These are phyloP conservation scores for Penicillium sp. DNA, from an alignment of 2,329 filamentous ascomycete species.

Conservation along the genomic window DNA sequence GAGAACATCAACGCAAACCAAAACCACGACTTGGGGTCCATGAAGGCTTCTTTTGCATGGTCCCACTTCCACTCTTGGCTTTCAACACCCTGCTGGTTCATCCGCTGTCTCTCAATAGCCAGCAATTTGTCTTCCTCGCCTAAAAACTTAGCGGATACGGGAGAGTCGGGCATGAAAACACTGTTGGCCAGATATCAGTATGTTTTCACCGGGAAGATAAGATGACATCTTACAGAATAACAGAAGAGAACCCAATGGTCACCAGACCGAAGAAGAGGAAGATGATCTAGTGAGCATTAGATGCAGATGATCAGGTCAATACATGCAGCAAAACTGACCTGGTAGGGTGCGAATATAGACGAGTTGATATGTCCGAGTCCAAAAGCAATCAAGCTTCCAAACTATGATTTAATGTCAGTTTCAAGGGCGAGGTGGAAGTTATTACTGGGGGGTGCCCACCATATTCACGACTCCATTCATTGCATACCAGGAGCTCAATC, in stretches of 20 bases:
- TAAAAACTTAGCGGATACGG: constrained; percentile 61
- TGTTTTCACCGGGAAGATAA: not conserved
- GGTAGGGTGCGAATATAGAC: constrained; percentile 51
- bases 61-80: constrained; percentile 54
- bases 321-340: constrained; percentile 37
- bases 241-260: constrained; percentile 53
- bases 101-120: constrained; percentile 57
- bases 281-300: constrained; percentile 29
- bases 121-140: constrained; percentile 58
- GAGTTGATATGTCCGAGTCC: constrained; percentile 54
- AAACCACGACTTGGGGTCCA: constrained; percentile 63
- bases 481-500: constrained; percentile 55
- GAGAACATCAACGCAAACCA: constrained; percentile 58
- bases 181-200: constrained; percentile 1
- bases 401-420: constrained; percentile 17
- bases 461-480: constrained; percentile 60
- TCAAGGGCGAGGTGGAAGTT: not conserved
- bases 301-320: too few species aligned
- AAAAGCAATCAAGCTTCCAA: constrained; percentile 58
- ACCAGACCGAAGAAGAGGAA: constrained; percentile 47
- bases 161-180: constrained; percentile 64
- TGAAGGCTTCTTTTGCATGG: constrained; percentile 56
- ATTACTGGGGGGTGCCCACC: constrained; percentile 30
- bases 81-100: constrained; percentile 51
- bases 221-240: constrained; percentile 46